These are phyloP conservation scores for Penicillium verrucosum DNA, from an alignment of 2,329 filamentous ascomycete species.

Conservation along the genomic window DNA sequence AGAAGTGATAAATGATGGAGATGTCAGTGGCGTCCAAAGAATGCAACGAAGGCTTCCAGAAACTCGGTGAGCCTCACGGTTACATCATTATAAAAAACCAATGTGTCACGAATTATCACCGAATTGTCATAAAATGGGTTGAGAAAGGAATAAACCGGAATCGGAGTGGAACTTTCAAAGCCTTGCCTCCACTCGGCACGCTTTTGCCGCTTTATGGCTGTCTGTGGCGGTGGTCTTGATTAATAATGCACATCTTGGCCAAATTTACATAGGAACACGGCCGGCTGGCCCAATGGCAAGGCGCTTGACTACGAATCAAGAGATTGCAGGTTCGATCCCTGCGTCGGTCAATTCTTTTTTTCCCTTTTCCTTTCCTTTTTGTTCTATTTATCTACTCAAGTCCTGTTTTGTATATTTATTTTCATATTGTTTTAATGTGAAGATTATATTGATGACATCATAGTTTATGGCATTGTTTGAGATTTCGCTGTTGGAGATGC, in stretches of 20 bases:
- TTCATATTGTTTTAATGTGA: no score
- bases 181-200: constrained; percentile 24
- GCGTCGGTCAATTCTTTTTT: constrained; percentile 36
- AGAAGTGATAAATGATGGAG: neutral
- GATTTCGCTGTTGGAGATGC: neutral
- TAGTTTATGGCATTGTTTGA: neutral
- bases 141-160: constrained; percentile 7
- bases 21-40: constrained; percentile 1
- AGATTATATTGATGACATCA: neutral
- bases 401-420: neutral
- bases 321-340: constrained; percentile 50
- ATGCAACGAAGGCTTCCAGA: constrained; percentile 40
- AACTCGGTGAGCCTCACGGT: constrained; percentile 20
- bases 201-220: constrained; percentile 14
- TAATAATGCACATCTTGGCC: rapidly evolving
- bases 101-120: neutral
- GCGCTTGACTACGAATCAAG: constrained; percentile 54
- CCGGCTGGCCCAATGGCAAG: constrained; percentile 49
- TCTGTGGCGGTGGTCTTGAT: neutral
- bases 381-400: neutral
- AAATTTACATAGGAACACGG: neutral
- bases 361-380: neutral
- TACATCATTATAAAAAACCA: constrained; percentile 8
- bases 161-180: neutral
- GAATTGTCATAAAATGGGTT: neutral